Evolutionary conservation across 768 basidiomycete genomes (phyloP), one percentile per base, ranked within the genome.

Genomic region (Pleurotus citrinopileatus): DNA sequence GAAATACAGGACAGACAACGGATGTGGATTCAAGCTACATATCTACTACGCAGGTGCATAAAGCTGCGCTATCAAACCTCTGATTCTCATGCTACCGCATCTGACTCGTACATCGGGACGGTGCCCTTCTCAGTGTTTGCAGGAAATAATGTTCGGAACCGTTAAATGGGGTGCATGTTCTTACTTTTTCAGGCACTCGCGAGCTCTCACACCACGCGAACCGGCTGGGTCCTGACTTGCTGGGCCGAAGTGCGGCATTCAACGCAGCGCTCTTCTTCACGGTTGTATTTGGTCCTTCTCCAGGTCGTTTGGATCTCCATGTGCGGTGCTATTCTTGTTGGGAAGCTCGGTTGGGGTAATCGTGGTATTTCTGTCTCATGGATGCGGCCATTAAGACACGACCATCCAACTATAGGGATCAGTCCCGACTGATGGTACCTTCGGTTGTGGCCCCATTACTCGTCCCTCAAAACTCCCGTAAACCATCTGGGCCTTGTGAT

Each of bases 111-210:
- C 59, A 90, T 95, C 45, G 96, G 94, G 20, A 67, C 79, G 1
- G 71, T 98, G 10, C 95, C 94, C 0, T 91, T 93, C 2, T 85
- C 89, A 3, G 94, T 92, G 81, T 94, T 94, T 64, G 84, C 80
- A 9, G 92, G 96, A n/a, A n/a, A 98, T 98, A 96, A 97, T 98
- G 94, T 65, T 97, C 46, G 92, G 95, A 1, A 89, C 91, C 1
- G 71, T 94, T 7, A 89, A 88, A 3, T 94, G 95, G 94, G 95
- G 95, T 54, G 86, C 90, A 20, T 94, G 91, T 87, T 3, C 8
- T 27, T 37, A 28, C 25, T 17, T 15, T 34, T 19, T 43, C 26
- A 47, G 29, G 23, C 42, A 29, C 34, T 22, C 38, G 42, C 6
- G 17, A 13, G 32, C 43, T 10, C 34, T 42, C 48, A 38, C 15